Percentiles rank a stretch among this genome's conserved stretches.
These are phyloP conservation scores for Zygnema cylindricum DNA, from an alignment of 139 green algal genomes.

Conservation along the genomic window DNA sequence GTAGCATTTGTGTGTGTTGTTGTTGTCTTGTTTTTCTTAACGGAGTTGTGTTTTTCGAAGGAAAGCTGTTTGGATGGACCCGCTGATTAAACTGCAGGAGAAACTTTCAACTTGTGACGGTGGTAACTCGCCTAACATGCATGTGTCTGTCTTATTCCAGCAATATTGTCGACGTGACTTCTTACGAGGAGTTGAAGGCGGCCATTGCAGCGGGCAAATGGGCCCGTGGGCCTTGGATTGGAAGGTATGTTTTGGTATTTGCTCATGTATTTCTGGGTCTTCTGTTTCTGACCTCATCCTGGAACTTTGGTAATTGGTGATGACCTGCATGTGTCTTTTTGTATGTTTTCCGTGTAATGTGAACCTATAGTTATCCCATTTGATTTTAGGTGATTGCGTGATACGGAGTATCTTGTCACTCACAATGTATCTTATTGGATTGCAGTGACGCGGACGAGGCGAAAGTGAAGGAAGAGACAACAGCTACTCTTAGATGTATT, in stretches of 20 bases:
- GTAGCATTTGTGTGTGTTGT: too few relatives aligned
- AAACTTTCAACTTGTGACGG: too few relatives aligned
- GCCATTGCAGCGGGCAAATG: slow-evolving; percentile 86
- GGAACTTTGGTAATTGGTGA: slow-evolving; percentile 10
- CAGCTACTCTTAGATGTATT: slow-evolving; percentile 92
- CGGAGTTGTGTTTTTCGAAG: too few relatives aligned
- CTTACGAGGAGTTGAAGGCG: slow-evolving; percentile 90
- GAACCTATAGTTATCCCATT: neutral
- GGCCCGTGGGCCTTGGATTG: slow-evolving; percentile 87
- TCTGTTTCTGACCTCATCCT: too few relatives aligned
- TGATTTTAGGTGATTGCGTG: too few relatives aligned
- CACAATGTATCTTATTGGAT: neutral
- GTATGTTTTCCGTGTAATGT: neutral
- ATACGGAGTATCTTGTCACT: neutral
- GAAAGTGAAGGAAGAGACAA: slow-evolving; percentile 93
- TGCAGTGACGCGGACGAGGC: slow-evolving; percentile 84
- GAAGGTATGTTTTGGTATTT: slow-evolving; percentile 52
- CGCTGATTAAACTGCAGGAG: too few relatives aligned
- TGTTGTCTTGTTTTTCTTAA: too few relatives aligned
- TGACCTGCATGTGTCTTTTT: neutral
- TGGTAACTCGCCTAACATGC: too few relatives aligned
- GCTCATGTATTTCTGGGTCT: too few relatives aligned
- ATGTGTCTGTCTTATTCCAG: slow-evolving; percentile 44
- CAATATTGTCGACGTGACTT: slow-evolving; percentile 93
- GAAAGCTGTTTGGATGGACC: neutral